Evolutionary conservation across 148 eudicot species (phyloP), one percentile per base, ranked within the genome.

Genomic region (Limonium bicolor): DNA sequence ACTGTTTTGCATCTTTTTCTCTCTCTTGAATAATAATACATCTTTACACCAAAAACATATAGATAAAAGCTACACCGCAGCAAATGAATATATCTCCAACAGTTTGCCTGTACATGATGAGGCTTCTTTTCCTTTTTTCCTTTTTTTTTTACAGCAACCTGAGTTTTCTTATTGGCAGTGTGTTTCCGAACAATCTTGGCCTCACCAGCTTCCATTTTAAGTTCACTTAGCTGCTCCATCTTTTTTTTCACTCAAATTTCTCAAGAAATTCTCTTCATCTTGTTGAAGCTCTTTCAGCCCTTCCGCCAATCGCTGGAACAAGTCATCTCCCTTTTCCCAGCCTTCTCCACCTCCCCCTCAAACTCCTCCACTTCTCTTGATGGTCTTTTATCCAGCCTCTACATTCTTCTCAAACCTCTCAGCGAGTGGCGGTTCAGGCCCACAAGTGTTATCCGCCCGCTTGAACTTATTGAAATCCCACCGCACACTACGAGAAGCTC

Each of bases 381-480:
- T 78, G 1, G 67, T 62, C 62, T 53, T 82, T 50, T 85, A 95
- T 19, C 88, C 95, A 54, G 68, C 94, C 52, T 80, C 99, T 44
- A 82, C 99, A 19, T 60, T 75, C 67, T 73, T 90, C 76, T 90
- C 99, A 36, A 90, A 36, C 47, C 99, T 68, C 78, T 90, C 95
- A 2, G 71, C 85, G 5, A 90, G 69, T 6, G 99, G 88, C 45
- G 99, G 95, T 63, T 90, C 95, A 0, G 94, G 94, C 20, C 95
- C 95, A 60, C 99, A 90, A 1, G 82, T 73, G 43, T 90, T 90
- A 46, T 90, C 66, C 1, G 99, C 85, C 21, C 54, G 65, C 13
- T 73, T 76, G 64, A 78, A 85, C 46, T 49, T 55, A 58, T 54
- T 76, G 67, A 90, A 90, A 55, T 81, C 73, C 13, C 88, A 76